A percentile compares a stretch with the other conserved stretches of the same genome.
These are phyloP conservation scores for Talinum fruticosum DNA, from an alignment of 148 eudicot species.

Conservation along the genomic window DNA sequence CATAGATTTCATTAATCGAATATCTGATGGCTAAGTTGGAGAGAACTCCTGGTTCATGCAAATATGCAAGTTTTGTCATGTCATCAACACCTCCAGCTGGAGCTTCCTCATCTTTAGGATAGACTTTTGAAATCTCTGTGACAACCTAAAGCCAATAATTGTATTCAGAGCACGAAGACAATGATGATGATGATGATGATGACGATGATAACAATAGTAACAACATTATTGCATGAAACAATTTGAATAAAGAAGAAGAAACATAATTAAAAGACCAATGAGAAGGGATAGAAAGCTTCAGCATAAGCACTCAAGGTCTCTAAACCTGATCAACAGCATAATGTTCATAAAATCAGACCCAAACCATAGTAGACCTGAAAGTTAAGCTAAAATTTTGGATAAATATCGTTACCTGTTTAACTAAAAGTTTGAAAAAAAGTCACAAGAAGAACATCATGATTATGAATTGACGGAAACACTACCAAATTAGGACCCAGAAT, in stretches of 20 bases:
- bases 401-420: not conserved
- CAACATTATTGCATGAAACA: not conserved
- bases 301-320: not conserved
- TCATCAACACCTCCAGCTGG: conserved; percentile 98
- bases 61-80: conserved; percentile 97
- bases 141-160: conserved; percentile 50
- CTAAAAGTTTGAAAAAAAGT: not conserved
- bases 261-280: not conserved
- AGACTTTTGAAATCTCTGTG: conserved; percentile 69
- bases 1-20: conserved; percentile 95
- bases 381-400: not conserved
- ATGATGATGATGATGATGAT: not conserved
- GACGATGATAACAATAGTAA: not conserved
- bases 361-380: not conserved
- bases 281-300: not conserved
- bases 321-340: not conserved
- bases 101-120: conserved; percentile 93
- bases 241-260: not conserved
- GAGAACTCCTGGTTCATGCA: conserved; percentile 98
- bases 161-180: conserved; percentile 8
- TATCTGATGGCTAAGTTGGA: conserved; percentile 86
- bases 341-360: not conserved
- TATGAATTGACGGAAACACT: not conserved
- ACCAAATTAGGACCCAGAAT: not conserved
- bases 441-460: not conserved